Evolutionary conservation across 768 basidiomycete species (phyloP), one percentile per base, ranked within the genome.

Genomic region (Serpula lacrymans): DNA sequence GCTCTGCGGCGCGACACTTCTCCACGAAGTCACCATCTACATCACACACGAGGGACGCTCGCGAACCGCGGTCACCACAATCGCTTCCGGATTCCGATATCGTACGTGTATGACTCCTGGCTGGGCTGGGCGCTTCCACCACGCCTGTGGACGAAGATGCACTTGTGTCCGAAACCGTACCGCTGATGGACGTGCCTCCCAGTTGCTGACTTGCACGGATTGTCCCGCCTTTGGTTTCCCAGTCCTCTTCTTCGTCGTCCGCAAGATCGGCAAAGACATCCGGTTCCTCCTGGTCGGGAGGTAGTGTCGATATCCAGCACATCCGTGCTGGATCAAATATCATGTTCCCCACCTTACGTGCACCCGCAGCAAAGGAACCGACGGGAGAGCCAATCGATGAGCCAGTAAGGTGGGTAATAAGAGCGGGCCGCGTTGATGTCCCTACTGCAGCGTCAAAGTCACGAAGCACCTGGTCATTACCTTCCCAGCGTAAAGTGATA

Each of bases 341-440:
- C 95, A 99, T 99, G 70, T 93, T 91, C 32, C 96, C 96, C 14
- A 97, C 95, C 60, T 92, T 82, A 43, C 90, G 80, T 26, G 90
- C 84, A 36, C 88, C 87, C 40, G 81, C 74, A 23, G 82, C 73
- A 54, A 87, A 80, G 21, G 84, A 78, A 32, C 82, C 77, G 21
- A 82, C 76, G 24, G 86, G 88, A 11, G 87, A 88, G 28, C 85
- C 84, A 17, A 88, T 74, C 2, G 85, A 87, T n/a, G 88, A 88
- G 29, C 89, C 88, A 1, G 88, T 88, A 41, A 92, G 75, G 52
- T 95, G 93, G 0, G 94, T 92, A 57, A 99, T 99, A 39, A 99
- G 79, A 12, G 95, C 95, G 6, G 95, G 95, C 20, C 95, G 84
- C 11, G 84, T 84, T 3, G 92, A 90, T 10, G 85, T 83, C 34